These are phyloP conservation scores for Pythium oligandrum DNA, from an alignment of 352 stramenopile genomes.

Conservation along the genomic window DNA sequence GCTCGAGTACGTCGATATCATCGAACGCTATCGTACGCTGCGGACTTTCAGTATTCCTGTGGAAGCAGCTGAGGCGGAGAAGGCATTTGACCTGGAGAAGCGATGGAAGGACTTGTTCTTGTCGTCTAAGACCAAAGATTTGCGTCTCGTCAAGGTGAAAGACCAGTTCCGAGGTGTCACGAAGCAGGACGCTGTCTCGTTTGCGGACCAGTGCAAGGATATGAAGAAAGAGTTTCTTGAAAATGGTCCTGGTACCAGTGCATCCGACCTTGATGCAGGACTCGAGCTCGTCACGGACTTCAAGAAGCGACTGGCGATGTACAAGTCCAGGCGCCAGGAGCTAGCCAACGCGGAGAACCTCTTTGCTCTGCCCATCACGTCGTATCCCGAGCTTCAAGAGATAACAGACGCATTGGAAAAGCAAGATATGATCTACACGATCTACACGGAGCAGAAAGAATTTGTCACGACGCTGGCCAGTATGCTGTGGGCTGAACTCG, in stretches of 20 bases:
- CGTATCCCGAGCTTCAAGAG: constrained; percentile 88
- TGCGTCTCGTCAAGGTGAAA: constrained; percentile 92
- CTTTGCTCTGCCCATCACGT: constrained; percentile 89
- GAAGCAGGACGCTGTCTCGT: constrained; percentile 86
- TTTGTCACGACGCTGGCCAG: constrained; percentile 87
- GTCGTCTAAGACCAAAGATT: constrained; percentile 89
- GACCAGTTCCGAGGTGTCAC: constrained; percentile 93
- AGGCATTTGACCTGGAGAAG: constrained; percentile 75
- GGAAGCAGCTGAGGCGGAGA: constrained; percentile 54
- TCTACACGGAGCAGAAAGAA: constrained; percentile 93
- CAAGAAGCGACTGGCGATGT: constrained; percentile 65
- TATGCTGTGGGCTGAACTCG: constrained; percentile 92
- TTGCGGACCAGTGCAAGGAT: constrained; percentile 80
- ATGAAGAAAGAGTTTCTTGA: constrained; percentile 88
- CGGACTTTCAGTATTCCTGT: constrained; percentile 79
- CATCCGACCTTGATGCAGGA: constrained; percentile 85
- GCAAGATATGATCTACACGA: constrained; percentile 84
- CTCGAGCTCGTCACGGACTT: constrained; percentile 87
- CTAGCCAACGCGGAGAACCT: constrained; percentile 93
- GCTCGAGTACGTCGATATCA: constrained; percentile 91
- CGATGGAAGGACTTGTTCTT: constrained; percentile 83
- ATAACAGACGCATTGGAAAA: constrained; percentile 85
- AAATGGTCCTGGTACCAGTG: constrained; percentile 77
- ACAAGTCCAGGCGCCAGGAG: constrained; percentile 80
- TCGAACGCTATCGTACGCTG: constrained; percentile 89